Evolutionary conservation across 352 stramenopile species (phyloP), one percentile per base, ranked within the genome.

Genomic region (Phytophthora lateralis): DNA sequence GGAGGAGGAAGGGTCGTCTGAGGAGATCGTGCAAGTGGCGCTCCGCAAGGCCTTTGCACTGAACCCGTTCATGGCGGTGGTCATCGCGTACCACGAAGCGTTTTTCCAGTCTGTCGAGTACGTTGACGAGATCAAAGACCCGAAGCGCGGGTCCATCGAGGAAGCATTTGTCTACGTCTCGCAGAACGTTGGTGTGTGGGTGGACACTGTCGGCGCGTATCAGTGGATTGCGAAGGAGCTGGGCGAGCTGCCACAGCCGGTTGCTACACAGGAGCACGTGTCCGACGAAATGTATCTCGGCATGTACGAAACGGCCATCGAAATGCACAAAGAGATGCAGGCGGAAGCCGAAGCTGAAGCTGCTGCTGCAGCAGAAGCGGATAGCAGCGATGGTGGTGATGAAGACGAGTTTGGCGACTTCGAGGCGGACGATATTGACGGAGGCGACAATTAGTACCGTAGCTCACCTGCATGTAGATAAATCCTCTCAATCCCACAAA

Each of bases 211-310:
- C 17, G 87, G 87, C 4, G 87, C 87, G 0, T 76, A 73, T 18
- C 80, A 87, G 26, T 96, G 87, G 87, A 82, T 96, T 47, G 81
- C 85, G 44, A 96, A 96, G 61, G 87, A 96, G 56, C 55, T 96
- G 11, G 66, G 66, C 6, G 76, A 86, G 30, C 55, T 88, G 6
- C 61, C 76, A 0, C 66, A 80, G 21, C 78, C 77, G 39, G 60
- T 66, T 26, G 78, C 78, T 3, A 90, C 67, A 2, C 76, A 85
- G 21, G 66, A 86, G 29, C 29, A 93, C 55, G 82, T 76, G 34
- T 64, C 55, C 1, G 78, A 96, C 32, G 76, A 90, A 57, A 96
- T 96, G 87, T 96, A 85, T 50, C 64, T 96, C 6, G 87, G 87
- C 11, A 96, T 96, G 87, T 96, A 94, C 59, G 66, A 87, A 61